Evolutionary conservation across 129 eudicot genomes (phyloP).

Genomic region (carrot (Daucus carota)): DNA sequence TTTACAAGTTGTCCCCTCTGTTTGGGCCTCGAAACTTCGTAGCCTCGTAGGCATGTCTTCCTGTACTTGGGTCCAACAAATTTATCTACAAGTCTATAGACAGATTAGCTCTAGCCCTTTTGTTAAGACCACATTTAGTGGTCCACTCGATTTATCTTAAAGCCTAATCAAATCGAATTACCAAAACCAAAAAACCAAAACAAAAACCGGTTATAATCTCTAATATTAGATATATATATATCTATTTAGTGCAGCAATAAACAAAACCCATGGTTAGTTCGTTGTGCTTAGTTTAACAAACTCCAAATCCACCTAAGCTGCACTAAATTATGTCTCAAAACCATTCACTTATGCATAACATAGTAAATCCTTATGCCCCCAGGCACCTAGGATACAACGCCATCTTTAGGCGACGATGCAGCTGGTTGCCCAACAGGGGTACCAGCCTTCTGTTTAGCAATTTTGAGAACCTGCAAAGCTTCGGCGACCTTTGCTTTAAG

Average conservation of each 20-base stretch:
- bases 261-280: conserved; percentile 5
- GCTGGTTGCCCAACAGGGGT: conserved; percentile 46
- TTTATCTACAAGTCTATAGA: no score
- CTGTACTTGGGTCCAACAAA: no score
- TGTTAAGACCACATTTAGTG: no score
- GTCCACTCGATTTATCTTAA: background rate
- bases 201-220: no score
- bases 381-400: conserved; percentile 19
- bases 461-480: conserved; percentile 66
- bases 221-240: background rate
- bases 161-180: background rate
- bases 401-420: conserved; percentile 39
- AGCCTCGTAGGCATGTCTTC: no score
- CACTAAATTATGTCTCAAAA: background rate
- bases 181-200: background rate
- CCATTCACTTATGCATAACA: background rate
- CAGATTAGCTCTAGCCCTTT: no score
- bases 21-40: no score
- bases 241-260: background rate
- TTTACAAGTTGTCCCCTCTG: no score
- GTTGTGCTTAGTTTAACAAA: background rate
- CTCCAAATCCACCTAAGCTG: background rate
- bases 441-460: conserved; percentile 36
- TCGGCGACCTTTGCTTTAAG: conserved; percentile 69
- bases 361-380: background rate